Percentiles rank a stretch among this genome's conserved stretches.
phyloP scores from a whole-genome alignment of 331 rosid genomes.

The Malus hybrid region DNA sequence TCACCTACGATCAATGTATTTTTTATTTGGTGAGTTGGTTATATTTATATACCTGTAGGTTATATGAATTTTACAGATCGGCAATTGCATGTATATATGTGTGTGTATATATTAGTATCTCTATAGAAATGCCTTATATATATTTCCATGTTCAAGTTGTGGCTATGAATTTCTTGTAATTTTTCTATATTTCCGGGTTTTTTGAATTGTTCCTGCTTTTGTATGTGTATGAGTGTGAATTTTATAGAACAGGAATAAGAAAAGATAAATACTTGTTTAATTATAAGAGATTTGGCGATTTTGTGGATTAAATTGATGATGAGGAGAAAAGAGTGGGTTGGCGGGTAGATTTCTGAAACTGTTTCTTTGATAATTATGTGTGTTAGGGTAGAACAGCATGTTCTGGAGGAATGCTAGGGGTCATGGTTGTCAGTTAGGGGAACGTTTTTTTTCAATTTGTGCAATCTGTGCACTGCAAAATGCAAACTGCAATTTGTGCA shows the following conservation, averaged over 20 bases:
- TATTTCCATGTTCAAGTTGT: background rate
- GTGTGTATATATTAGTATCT: background rate
- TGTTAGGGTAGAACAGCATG: background rate
- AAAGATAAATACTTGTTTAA: background rate
- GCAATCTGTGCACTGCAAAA: too few species aligned
- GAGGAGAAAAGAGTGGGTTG: background rate
- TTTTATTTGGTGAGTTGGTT: too few species aligned
- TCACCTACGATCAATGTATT: too few species aligned
- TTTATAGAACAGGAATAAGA: background rate
- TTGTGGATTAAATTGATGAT: background rate
- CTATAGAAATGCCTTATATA: background rate
- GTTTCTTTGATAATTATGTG: background rate
- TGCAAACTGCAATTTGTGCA: too few species aligned
- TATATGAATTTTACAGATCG: too few species aligned
- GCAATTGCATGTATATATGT: background rate
- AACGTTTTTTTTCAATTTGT: too few species aligned
- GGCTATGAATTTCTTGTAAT: background rate
- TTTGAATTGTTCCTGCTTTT: background rate
- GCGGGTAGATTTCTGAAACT: background rate
- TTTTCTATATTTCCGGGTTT: background rate
- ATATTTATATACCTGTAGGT: too few species aligned
- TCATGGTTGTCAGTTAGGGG: too few species aligned
- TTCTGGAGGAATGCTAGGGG: background rate
- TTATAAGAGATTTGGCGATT: background rate
- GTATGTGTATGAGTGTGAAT: background rate